Base-by-base conservation (phyloP, 2,329 filamentous ascomycete genomes). In the Pseudodiploospora longispora region DNA sequence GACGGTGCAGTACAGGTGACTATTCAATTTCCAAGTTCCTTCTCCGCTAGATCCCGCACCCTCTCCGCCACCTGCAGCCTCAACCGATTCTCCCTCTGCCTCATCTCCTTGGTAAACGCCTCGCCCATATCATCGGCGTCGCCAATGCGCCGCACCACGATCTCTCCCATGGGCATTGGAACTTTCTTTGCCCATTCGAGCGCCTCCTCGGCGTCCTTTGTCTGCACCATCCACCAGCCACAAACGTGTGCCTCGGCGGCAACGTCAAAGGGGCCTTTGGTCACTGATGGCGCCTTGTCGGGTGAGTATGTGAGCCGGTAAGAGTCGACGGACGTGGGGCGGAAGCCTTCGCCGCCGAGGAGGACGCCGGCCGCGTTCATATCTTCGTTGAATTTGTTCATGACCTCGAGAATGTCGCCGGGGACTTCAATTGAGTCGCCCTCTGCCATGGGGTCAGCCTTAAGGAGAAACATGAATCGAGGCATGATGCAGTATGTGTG, bases 211-310 rank as follows among this genome's bases (percentile, higher is more conserved):
- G 50, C 50, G 12, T 56, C 50, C 40, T 53, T 53, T 1, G 53
- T 53, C 47, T 56, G 52, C 7, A 63, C 42, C 19, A 63, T 52
- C 60, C 60, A 63, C 55, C 52, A 62, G 1, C 59, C 59, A 9
- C 54, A 59, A 3, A 61, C 50, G 12, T 59, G 52, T 2, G 41
- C 38, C 42, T 58, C 53, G n/a, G 44, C 43, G 27, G 50, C 43
- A 12, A 59, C 44, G 27, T 59, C 52, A 40, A 63, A 63, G 1
- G 61, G 61, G 2, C 59, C 59, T 10, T 52, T 50, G n/a, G 44
- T 50, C 3, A 56, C 52, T 32, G 53, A 44, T 3, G 55, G 38
- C 2, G 51, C 47, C 6, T 45, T 47, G 2, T 43, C 47, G 7
- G 46, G 38, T 7, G 50, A 51, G 42, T 59, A 64, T 4, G 44